These are phyloP conservation scores for Fragaria iinumae DNA, from an alignment of 306 rosid species.

Conservation along the genomic window DNA sequence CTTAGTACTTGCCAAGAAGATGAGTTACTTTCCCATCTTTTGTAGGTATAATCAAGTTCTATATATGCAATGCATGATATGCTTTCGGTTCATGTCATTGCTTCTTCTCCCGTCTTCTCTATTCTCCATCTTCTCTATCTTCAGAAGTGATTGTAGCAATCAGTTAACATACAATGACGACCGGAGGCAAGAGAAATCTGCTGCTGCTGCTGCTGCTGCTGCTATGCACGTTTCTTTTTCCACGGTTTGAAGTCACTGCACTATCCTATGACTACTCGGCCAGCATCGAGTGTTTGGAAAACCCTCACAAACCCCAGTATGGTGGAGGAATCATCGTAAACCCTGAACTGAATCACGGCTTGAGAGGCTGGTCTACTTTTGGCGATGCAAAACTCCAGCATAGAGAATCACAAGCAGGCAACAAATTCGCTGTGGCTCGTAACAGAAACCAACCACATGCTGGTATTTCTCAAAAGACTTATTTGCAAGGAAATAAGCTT, in stretches of 20 bases:
- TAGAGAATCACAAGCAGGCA: conserved; percentile 43
- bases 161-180: conserved; percentile 2
- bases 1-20: background rate
- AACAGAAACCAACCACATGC: conserved; percentile 45
- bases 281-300: conserved; percentile 49
- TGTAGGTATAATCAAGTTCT: background rate
- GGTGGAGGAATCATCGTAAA: conserved; percentile 73
- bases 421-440: conserved; percentile 56
- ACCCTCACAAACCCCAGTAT: conserved; percentile 57
- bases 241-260: conserved; percentile 49
- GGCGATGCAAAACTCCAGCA: conserved; percentile 46
- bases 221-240: conserved; percentile 13
- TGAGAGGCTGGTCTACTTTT: conserved; percentile 56
- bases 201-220: conserved; percentile 18
- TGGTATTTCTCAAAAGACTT: conserved; percentile 50
- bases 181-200: conserved; percentile 18
- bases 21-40: background rate
- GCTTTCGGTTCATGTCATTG: background rate
- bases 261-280: conserved; percentile 55
- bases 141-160: background rate
- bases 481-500: conserved; percentile 33
- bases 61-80: background rate
- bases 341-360: conserved; percentile 60
- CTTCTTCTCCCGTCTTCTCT: background rate
- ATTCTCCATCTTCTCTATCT: background rate